These are phyloP conservation scores for Phylloboletellus chloephorus DNA, from an alignment of 1,284 basidiomycete species.

Conservation along the genomic window DNA sequence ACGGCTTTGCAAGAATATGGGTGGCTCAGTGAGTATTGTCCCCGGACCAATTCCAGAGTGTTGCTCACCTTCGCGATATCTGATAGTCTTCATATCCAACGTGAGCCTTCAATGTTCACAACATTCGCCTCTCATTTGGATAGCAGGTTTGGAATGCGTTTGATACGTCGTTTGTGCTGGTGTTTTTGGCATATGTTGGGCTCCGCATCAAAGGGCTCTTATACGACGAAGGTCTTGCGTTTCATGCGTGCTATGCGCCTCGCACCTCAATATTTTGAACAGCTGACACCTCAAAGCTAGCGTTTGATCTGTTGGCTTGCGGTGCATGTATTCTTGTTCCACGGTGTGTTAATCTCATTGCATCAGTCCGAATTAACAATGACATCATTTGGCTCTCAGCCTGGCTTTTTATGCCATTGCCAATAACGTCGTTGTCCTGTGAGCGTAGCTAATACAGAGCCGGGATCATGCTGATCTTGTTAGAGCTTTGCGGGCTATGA, in stretches of 20 bases:
- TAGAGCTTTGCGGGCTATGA: conserved; percentile 73
- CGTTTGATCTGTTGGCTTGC: conserved; percentile 80
- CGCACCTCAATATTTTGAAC: conserved; percentile 11
- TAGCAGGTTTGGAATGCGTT: conserved; percentile 82
- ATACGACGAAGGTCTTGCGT: conserved; percentile 44
- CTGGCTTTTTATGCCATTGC: conserved; percentile 83
- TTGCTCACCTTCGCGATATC: conserved; percentile 8
- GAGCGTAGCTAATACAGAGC: conserved; percentile 9
- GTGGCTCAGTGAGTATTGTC: conserved; percentile 63
- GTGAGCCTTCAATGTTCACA: conserved; percentile 35
- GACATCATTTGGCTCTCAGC: conserved; percentile 30
- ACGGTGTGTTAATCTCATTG: conserved; percentile 38
- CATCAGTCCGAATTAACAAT: neutral
- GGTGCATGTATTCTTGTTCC: conserved; percentile 87
- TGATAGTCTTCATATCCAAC: conserved; percentile 74
- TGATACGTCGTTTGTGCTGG: conserved; percentile 70
- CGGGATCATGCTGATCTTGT: conserved; percentile 8
- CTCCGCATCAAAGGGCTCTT: conserved; percentile 64
- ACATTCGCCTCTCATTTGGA: conserved; percentile 4
- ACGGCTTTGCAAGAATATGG: conserved; percentile 78
- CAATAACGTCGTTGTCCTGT: conserved; percentile 82
- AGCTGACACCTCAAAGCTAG: conserved; percentile 59
- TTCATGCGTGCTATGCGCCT: conserved; percentile 5
- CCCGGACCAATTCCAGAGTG: neutral
- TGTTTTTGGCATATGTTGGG: conserved; percentile 67